Evolutionary conservation across 805 yeast genomes (phyloP).

Genomic region (Candida dendrica): DNA sequence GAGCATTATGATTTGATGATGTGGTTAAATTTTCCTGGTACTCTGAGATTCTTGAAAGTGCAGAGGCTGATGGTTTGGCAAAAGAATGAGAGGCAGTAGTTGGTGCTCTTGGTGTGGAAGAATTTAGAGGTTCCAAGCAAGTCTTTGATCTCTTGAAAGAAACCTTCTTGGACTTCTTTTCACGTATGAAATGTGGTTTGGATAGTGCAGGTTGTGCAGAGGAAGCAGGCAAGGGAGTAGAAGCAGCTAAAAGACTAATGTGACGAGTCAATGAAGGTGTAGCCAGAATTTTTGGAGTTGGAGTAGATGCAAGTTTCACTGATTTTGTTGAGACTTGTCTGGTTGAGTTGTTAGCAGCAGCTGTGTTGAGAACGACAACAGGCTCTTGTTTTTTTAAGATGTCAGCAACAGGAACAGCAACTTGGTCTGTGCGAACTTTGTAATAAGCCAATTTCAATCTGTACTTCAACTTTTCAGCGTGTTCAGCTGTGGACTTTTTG

Average conservation of each 20-base stretch:
- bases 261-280: constrained; percentile 20
- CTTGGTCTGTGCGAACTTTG: constrained; percentile 43
- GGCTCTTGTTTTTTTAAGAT: constrained; percentile 17
- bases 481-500: constrained; percentile 1
- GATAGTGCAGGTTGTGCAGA: too few species aligned
- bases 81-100: too few species aligned
- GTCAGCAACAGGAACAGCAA: constrained; percentile 23
- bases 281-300: not conserved
- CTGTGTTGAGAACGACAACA: not conserved
- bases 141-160: constrained; percentile 10
- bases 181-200: too few species aligned
- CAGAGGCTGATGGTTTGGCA: constrained; percentile 2
- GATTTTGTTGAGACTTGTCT: too few species aligned
- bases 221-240: constrained; percentile 23
- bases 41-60: constrained; percentile 6
- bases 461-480: constrained; percentile 36
- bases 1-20: not conserved
- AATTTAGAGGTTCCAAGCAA: constrained; percentile 2
- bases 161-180: constrained; percentile 6
- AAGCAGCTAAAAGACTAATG: constrained; percentile 29
- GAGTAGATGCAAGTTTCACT: constrained; percentile 1
- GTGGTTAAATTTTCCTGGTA: constrained; percentile 1
- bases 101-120: not conserved
- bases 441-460: constrained; percentile 46
- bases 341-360: not conserved